Conservation (phyloP, 306 rosid species). For the Cajanus cajan region DNA sequence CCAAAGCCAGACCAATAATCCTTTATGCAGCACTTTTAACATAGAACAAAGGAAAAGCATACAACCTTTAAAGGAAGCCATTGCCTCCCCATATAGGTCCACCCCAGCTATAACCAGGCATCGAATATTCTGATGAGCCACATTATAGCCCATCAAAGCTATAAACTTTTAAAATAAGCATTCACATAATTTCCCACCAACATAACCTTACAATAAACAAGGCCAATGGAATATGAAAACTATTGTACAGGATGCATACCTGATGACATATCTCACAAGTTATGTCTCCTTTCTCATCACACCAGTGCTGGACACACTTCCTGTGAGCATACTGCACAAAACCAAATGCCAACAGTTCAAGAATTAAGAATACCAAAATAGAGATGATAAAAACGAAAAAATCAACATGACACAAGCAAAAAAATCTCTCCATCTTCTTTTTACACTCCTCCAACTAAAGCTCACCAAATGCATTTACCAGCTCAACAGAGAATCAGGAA, state of each 20-base stretch:
- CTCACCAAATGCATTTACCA: neutral
- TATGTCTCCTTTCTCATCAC: constrained; percentile 95
- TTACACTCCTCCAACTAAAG: neutral
- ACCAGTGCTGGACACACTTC: constrained; percentile 98
- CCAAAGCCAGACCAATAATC: neutral
- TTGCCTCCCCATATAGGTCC: neutral
- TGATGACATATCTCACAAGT: constrained; percentile 95
- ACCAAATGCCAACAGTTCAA: constrained; percentile 10
- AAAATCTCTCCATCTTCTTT: neutral
- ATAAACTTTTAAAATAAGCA: neutral
- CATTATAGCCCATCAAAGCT: neutral
- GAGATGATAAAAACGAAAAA: neutral
- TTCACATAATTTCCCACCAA: neutral
- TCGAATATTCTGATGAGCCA: neutral
- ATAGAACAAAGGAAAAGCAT: neutral
- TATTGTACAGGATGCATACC: constrained; percentile 46
- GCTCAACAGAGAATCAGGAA: neutral
- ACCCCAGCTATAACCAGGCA: neutral
- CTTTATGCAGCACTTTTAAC: neutral
- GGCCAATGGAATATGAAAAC: neutral
- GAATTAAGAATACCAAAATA: constrained; percentile 2
- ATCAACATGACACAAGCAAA: neutral
- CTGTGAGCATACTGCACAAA: constrained; percentile 86
- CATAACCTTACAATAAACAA: constrained; percentile 4
- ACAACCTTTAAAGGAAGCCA: neutral